Evolutionary conservation across 208 protist genomes (phyloP), one percentile per base, ranked within the genome.

Genomic region (Herpetomonas tarakana): DNA sequence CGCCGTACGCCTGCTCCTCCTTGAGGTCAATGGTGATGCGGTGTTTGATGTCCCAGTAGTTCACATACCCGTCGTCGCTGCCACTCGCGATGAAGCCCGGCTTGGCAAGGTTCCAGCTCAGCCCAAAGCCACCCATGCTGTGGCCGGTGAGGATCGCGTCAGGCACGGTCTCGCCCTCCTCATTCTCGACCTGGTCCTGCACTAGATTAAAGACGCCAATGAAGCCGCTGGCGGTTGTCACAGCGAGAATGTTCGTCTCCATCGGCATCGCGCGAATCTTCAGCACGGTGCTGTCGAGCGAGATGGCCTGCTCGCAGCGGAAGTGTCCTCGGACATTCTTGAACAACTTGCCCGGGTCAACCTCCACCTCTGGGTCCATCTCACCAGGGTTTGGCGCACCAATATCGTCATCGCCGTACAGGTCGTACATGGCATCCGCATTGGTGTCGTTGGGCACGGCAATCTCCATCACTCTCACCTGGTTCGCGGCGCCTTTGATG

Each of bases 21-120:
- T 38, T 52, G 47, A 67, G 28, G 64, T 68, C 66, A 47, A 66
- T 63, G 38, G 67, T 69, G 29, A 83, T 53, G 65, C 39, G 62
- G 52, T 91, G 70, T 12, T 56, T 65, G 29, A 99, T 79, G 66
- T 98, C 91, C 94, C 95, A 98, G 55, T 96, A 58, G 71, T 96
- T 96, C 2, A 98, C 74, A 3, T 83, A 74, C 27, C 68, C 64
- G 70, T 99, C 98, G 62, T 99, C 94, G n/a, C 86, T 75, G 24
- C 84, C 96, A 52, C 74, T 94, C 6, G 97, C 70, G 31, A 99
- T 70, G 44, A 73, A 58, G 47, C 97, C 98, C 24, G 87, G 56
- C 59, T 80, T 78, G 39, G 59, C 54, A 21, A 62, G 29, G 60
- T 57, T 83, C 81, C 81, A 88, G 46, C 60, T 58, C 11, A 88